Base-by-base conservation (phyloP, 2,329 filamentous ascomycete genomes). In the Lachnellula subtilissima region DNA sequence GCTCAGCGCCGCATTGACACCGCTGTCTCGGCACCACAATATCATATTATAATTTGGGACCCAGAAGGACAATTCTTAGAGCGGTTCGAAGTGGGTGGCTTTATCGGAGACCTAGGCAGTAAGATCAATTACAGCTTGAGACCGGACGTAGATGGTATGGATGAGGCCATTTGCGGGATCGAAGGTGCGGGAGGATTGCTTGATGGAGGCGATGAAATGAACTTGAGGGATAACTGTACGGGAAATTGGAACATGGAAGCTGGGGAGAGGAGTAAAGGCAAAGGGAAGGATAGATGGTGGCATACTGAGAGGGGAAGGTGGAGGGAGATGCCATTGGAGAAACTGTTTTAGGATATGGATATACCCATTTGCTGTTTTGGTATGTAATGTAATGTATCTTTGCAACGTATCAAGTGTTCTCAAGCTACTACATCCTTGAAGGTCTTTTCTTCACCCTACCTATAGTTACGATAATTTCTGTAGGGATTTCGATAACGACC, bases 1-100 rank as follows among this genome's bases (percentile, higher is more conserved):
- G 88, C 88, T 0, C 87, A 91, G 67, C 72, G 77, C 0, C 78
- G 87, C 0, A 78, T 89, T 22, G 81, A 88, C 39, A 75, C 78
- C 19, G 83, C 84, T 0, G 75, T 78, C 22, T 72, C 73, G 23
- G 65, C 72, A 1, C 82, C 83, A 1, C 75, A 77, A 15, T 85
- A 85, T 66, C 75, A 76, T 7, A 76, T 90, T 37, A 78, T 82
- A 11, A 77, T 91, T 1, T 70, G 66, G 58, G 69, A 72, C 52
- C 69, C 71, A 36, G 69, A 74, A 1, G 70, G 77, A 14, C 82
- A 82, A 0, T 69, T 71, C 1, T 63, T 83, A 1, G 78, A 85
- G 32, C 75, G 76, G 2, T 81, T 80, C 50, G 76, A 76, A 4
- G 71, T 89, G 17, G 83, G 77, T 0, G 81, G 79, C 0, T 90